A percentile compares a stretch with the other conserved stretches of the same genome.
Evolutionary conservation across 257 asterid species (phyloP).

Genomic region (Agastache rugosa): DNA sequence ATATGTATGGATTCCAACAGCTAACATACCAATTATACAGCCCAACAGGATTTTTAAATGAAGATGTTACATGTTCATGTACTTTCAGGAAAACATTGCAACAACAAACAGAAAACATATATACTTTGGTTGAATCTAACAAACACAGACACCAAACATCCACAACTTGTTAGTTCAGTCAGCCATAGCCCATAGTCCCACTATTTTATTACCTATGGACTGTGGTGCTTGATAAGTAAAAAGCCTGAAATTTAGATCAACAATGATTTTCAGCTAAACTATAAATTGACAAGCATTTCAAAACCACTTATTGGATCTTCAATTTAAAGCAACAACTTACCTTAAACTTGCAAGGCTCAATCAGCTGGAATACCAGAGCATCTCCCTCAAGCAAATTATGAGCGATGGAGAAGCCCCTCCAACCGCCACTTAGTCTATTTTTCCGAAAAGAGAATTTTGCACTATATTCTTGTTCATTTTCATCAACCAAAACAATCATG

Average conservation of each 20-base stretch:
- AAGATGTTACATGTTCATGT: not conserved
- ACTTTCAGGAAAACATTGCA: not conserved
- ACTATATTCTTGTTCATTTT: conserved; percentile 46
- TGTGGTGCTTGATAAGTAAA: conserved; percentile 8
- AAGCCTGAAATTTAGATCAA: not conserved
- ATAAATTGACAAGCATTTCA: conserved; percentile 14
- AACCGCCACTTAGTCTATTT: conserved; percentile 67
- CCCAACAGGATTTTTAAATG: not conserved
- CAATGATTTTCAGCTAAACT: not conserved
- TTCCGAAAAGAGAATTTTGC: conserved; percentile 52
- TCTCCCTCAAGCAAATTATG: conserved; percentile 75
- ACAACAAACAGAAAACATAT: not conserved
- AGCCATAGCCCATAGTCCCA: not conserved
- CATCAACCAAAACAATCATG: conserved; percentile 56
- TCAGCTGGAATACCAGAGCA: conserved; percentile 63
- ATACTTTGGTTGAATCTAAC: not conserved
- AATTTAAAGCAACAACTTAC: conserved; percentile 39
- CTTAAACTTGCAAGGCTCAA: conserved; percentile 62
- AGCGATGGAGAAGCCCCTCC: conserved; percentile 71
- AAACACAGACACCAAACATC: not conserved
- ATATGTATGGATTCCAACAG: conserved; percentile 8
- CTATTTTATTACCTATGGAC: not conserved
- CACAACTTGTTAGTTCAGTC: not conserved
- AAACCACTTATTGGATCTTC: not conserved
- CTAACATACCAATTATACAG: not conserved